Base-by-base conservation (phyloP, 495 filamentous ascomycete genomes). In the Penicillium daleae region DNA sequence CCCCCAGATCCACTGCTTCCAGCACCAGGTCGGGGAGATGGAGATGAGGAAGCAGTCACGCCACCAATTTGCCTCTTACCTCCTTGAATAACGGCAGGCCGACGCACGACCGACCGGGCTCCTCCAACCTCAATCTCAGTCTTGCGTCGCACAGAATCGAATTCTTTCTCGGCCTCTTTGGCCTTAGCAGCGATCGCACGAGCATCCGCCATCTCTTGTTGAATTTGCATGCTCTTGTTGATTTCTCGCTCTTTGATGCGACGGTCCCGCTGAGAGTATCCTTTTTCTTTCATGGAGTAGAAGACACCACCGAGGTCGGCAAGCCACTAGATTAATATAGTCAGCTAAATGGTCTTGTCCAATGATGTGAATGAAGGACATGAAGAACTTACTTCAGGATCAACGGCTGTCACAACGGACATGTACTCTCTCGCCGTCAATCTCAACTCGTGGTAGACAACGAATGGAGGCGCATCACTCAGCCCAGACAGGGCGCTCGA, bases 231-330 rank as follows among this genome's bases (percentile, higher is more conserved):
- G 78, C 92, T 93, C 42, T 87, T 83, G 72, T 94, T 97, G 77
- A 97, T 97, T 76, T 98, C 96, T 27, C 89, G 89, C 78, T 99
- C 96, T 4, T 90, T 96, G 57, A 97, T 87, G 54, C 91, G 85
- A 75, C 92, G 92, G 66, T 98, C 92, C 32, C 91, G 85, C 7
- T 91, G 90, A 17, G 91, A 95, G 73, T 95, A 99, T 13, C 93
- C 93, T 74, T 99, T 99, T 79, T 98, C 94, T 77, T 97, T 97
- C 71, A 98, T 86, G 13, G 90, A 93, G 78, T 98, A 99, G 77
- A 98, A 99, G 26, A 99, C 96, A n/a, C 93, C 96, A 22, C 96
- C 96, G 22, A 99, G 84, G 70, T 99, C 95, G 17, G 96, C 96
- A 66, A 99, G 87, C 96, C 96, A 99, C 81, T 85, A 59, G 12